Conservation (phyloP, 2,329 filamentous ascomycete species). For the Neofusicoccum laricinum region DNA sequence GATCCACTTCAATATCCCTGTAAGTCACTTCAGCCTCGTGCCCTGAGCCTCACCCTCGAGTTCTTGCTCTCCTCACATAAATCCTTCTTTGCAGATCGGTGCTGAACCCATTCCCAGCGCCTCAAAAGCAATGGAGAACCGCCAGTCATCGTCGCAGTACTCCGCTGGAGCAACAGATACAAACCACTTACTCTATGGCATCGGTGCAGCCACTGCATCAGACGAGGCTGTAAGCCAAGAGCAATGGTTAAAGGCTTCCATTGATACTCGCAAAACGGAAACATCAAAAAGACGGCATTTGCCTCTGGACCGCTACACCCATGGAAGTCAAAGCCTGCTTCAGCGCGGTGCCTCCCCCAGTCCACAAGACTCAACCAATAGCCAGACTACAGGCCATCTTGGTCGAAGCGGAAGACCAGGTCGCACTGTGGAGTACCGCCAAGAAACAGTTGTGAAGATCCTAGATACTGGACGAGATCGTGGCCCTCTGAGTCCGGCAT, state of each 20-base stretch:
- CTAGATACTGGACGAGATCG: no score
- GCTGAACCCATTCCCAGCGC: not conserved
- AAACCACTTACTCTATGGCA: not conserved
- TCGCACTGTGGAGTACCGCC: no score
- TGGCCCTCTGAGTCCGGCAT: no score
- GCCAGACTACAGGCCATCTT: no score
- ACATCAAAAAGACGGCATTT: not conserved
- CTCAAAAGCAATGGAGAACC: not conserved
- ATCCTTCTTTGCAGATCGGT: not conserved
- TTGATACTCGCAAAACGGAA: not conserved
- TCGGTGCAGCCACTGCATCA: not conserved
- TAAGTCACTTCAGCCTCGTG: not conserved
- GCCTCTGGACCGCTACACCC: not conserved
- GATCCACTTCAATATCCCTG: not conserved
- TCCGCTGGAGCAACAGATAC: not conserved
- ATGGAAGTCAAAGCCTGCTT: no score
- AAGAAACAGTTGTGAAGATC: no score
- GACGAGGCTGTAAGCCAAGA: not conserved
- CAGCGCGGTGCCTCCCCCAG: no score
- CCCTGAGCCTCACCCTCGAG: not conserved
- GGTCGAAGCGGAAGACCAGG: no score
- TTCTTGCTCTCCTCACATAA: no score
- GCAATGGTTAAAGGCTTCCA: no score
- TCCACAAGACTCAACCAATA: no score
- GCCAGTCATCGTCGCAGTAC: not conserved